These are phyloP conservation scores for Periglandula ipomoeae DNA, from an alignment of 2,329 filamentous ascomycete genomes.

Conservation along the genomic window DNA sequence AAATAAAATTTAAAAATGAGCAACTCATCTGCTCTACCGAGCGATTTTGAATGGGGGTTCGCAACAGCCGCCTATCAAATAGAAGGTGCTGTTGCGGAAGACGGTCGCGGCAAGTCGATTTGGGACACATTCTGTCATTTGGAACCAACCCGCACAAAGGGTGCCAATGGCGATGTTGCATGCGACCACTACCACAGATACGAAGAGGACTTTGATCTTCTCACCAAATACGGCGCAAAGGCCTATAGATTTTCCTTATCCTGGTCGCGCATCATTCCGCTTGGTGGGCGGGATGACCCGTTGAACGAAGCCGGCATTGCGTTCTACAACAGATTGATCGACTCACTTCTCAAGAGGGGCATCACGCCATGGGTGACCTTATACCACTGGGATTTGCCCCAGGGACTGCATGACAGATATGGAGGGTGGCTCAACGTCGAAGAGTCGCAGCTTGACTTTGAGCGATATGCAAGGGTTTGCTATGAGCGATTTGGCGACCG, in stretches of 20 bases:
- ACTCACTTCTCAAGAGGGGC: conserved; percentile 44
- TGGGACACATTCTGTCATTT: conserved; percentile 34
- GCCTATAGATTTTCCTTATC: conserved; percentile 58
- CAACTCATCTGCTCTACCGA: conserved; percentile 17
- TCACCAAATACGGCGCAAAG: conserved; percentile 47
- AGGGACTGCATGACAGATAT: conserved; percentile 26
- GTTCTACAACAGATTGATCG: conserved; percentile 51
- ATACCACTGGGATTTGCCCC: conserved; percentile 52
- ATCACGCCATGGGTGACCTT: conserved; percentile 55
- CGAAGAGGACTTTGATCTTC: conserved; percentile 47
- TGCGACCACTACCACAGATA: conserved; percentile 33
- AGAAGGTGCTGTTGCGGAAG: conserved; percentile 31
- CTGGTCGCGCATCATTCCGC: conserved; percentile 54
- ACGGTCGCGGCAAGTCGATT: conserved; percentile 32
- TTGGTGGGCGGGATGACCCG: conserved; percentile 53
- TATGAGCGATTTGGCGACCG: conserved; percentile 31
- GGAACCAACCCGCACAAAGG: conserved; percentile 29
- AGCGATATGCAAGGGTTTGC: conserved; percentile 26
- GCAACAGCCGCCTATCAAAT: conserved; percentile 35
- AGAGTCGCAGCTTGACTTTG: conserved; percentile 25
- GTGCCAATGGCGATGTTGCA: conserved; percentile 37
- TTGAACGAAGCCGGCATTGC: conserved; percentile 51
- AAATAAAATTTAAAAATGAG: conserved; percentile 6
- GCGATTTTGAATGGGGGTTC: conserved; percentile 31
- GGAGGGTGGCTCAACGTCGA: conserved; percentile 24